Evolutionary conservation across 2,329 filamentous ascomycete species (phyloP).

Genomic region (Penicillium sp.): DNA sequence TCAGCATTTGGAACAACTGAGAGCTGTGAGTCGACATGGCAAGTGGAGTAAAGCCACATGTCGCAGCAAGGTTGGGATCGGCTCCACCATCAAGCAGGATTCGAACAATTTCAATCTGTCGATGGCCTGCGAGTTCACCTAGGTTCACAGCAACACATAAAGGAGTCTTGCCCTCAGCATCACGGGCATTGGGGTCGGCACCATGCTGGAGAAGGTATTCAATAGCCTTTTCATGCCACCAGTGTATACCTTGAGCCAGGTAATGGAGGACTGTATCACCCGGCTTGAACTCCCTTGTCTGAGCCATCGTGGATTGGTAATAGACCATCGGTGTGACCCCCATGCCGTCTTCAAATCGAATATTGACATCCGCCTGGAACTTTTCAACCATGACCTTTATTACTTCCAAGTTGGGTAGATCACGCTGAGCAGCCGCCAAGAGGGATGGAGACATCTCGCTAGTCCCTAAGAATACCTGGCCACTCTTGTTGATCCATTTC

Average conservation of each 20-base stretch:
- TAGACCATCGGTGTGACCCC: conserved; percentile 15
- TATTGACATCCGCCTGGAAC: conserved; percentile 27
- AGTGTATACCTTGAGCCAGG: conserved; percentile 28
- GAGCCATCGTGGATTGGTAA: conserved; percentile 19
- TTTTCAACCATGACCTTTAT: conserved; percentile 28
- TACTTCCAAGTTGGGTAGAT: conserved; percentile 27
- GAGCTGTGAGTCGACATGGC: conserved; percentile 20
- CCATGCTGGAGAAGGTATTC: conserved; percentile 27
- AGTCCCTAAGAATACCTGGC: neutral
- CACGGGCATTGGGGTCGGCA: conserved; percentile 24
- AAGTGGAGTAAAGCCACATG: conserved; percentile 25
- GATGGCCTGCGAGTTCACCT: conserved; percentile 16
- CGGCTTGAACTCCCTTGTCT: conserved; percentile 16
- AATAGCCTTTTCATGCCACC: conserved; percentile 30
- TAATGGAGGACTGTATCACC: conserved; percentile 28
- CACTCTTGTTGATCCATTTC: conserved; percentile 28
- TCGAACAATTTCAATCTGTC: conserved; percentile 21
- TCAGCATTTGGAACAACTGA: conserved; percentile 22
- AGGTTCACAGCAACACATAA: conserved; percentile 15
- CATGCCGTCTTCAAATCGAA: conserved; percentile 16
- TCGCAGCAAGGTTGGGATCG: conserved; percentile 25
- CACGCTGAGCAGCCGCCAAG: conserved; percentile 21
- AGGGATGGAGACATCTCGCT: conserved; percentile 20
- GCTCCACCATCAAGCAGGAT: conserved; percentile 26
- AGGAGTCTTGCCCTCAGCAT: conserved; percentile 17